phyloP scores from a whole-genome alignment of 441 rosid species.

The Omphalea diandra region DNA sequence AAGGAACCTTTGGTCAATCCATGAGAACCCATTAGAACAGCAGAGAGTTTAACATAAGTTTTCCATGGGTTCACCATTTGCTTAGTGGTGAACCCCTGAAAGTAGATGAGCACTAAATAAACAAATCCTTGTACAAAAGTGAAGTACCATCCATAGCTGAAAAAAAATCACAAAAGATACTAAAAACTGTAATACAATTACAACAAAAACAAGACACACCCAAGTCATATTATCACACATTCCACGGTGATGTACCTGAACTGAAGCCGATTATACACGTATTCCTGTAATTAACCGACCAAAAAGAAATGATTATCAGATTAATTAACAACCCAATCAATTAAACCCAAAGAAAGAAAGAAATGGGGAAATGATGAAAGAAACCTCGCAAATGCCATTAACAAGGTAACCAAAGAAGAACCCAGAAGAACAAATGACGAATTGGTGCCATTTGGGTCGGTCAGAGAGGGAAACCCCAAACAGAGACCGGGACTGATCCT shows the following conservation, averaged over 20 bases:
- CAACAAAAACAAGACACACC: not conserved
- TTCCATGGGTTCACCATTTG: constrained; percentile 90
- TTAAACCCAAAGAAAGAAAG: too few relatives aligned
- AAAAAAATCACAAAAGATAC: too few relatives aligned
- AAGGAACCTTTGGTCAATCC: constrained; percentile 85
- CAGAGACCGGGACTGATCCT: constrained; percentile 55
- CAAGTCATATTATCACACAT: not conserved
- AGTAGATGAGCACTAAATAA: constrained; percentile 58
- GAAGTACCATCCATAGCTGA: constrained; percentile 92
- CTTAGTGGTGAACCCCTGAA: constrained; percentile 71
- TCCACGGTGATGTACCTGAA: constrained; percentile 56
- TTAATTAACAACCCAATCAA: not conserved
- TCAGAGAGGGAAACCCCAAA: constrained; percentile 69
- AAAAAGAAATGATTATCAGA: not conserved
- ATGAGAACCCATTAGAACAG: constrained; percentile 84
- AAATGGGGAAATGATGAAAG: too few relatives aligned
- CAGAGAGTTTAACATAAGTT: constrained; percentile 71
- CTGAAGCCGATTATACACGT: constrained; percentile 60
- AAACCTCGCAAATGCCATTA: constrained; percentile 94
- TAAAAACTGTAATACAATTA: constrained; percentile 8
- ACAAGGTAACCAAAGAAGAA: constrained; percentile 96
- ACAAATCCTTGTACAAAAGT: constrained; percentile 86
- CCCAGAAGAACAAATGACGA: constrained; percentile 85
- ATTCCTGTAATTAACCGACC: constrained; percentile 41
- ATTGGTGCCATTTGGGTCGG: constrained; percentile 77